phyloP scores from a whole-genome alignment of 1,284 basidiomycete species.

The Mycena sp. region DNA sequence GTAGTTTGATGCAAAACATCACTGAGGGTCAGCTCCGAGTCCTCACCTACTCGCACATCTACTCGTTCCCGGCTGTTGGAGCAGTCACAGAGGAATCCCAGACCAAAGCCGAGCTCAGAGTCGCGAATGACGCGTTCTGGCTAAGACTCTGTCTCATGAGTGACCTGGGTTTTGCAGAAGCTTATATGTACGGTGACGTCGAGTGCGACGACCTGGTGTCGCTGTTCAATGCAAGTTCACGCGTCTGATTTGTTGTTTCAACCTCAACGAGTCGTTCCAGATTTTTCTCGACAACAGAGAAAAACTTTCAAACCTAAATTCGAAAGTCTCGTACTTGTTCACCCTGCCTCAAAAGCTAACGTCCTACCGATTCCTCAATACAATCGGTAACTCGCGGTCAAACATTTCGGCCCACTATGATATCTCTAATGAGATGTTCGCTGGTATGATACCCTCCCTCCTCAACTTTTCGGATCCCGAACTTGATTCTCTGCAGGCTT shows the following conservation, averaged over 20 bases:
- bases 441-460: constrained; percentile 64
- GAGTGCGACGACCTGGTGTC: constrained; percentile 71
- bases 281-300: constrained; percentile 73
- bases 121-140: constrained; percentile 75
- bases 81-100: too few species aligned
- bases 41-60: constrained; percentile 51
- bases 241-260: background rate
- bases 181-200: constrained; percentile 78
- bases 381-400: constrained; percentile 66
- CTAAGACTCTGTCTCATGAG: constrained; percentile 68
- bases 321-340: constrained; percentile 56
- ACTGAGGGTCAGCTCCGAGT: constrained; percentile 57
- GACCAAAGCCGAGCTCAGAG: constrained; percentile 40
- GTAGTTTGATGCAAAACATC: constrained; percentile 60
- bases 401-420: constrained; percentile 84
- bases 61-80: constrained; percentile 42
- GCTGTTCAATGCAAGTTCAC: constrained; percentile 61
- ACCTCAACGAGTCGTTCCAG: constrained; percentile 49
- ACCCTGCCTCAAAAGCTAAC: constrained; percentile 64
- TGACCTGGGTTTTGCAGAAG: constrained; percentile 79
- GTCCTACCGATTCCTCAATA: constrained; percentile 67
- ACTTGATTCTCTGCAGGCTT: constrained; percentile 24
- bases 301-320: constrained; percentile 53
- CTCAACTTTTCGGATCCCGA: constrained; percentile 70
- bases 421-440: constrained; percentile 69